Evolutionary conservation across 2,329 filamentous ascomycete species (phyloP), one percentile per base, ranked within the genome.

Genomic region (Tolypocladium tropicale): DNA sequence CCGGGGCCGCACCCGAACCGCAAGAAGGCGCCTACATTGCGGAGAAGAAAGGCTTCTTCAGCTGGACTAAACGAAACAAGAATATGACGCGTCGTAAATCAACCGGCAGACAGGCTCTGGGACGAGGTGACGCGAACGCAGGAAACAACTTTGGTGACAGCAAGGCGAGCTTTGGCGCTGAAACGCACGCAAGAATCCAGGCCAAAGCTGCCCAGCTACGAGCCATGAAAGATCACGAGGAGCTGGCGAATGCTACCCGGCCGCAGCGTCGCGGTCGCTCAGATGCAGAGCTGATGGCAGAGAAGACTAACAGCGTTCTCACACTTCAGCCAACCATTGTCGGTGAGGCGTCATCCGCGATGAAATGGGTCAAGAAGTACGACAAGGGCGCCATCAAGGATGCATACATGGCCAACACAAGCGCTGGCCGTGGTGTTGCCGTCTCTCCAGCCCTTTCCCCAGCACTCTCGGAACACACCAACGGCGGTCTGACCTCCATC

Each of bases 331-430:
- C 91, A 1, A 81, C 85, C 54, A 87, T 97, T 59, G 79, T 92
- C 65, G 90, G 80, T 54, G 94, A 96, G 69, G 93, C 92, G 21
- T 94, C 89, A 10, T 89, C 91, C 28, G 94, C 94, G 1, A 87
- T 99, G 85, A 95, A 96, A 71, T 99, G 94, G 94, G 90, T 93
- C 34, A 93, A 80, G 70, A 91, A 91, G 65, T 97, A 96, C 68
- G 94, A 97, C 72, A 95, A 94, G 72, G 86, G 94, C 65, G 79
- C 86, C 9, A 86, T 95, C 59, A 85, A 91, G 55, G 85, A 90
- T 60, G 85, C 89, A n/a, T 97, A 97, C 70, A 78, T 97, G 53
- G 82, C 84, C 50, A 86, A 95, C 67, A 76, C 74, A 52, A 83
- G 79, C 61, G 85, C 88, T 46, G 91, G 92, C 25, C 88, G 83